Evolutionary conservation across 1,284 basidiomycete genomes (phyloP), one percentile per base, ranked within the genome.

Genomic region (Boletellus sp.): DNA sequence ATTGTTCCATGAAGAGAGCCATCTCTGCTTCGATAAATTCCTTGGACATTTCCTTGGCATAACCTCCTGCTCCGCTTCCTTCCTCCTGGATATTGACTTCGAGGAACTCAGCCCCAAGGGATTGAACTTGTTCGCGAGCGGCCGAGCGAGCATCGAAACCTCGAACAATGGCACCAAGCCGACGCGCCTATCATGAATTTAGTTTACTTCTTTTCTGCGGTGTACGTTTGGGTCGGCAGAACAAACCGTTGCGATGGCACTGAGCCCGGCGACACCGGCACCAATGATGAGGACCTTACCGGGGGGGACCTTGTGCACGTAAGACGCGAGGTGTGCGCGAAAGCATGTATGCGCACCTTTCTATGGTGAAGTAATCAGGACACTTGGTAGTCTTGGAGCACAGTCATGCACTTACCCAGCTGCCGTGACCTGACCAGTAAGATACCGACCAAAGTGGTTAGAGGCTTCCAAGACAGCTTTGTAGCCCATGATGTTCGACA

Each of bases 21-120:
- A 93, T 92, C 68, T 93, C 91, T 12, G 90, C 90, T 49, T 85
- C 89, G 55, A 91, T 83, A 66, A 92, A 93, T 66, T 91, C 89
- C 72, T 91, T 90, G 40, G 86, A 89, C 90, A 93, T 92, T 58
- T 85, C 82, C 70, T 92, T 93, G n/a, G 89, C 90, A 62, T 93
- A 93, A 26, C 90, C 90, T 30, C 91, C 90, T 18, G 75, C 79
- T 13, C 85, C 91, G 33, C 83, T 80, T 19, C 90, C 90, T 56
- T 91, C 88, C 70, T 93, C 90, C 61, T 89, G 63, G 45, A 93
- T 68, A 15, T 77, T 65, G 24, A 93, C 89, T 62, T 92, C 90
- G 19, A 93, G 67, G 62, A 93, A 92, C 68, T 93, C 91, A 5
- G 90, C 90, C 33, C 90, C 90, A 41, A 93, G 80, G 47, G 87